A percentile compares a stretch with the other conserved stretches of the same genome.
Conservation (phyloP, 148 eudicot species). For the Rhododendron griersonianum region DNA sequence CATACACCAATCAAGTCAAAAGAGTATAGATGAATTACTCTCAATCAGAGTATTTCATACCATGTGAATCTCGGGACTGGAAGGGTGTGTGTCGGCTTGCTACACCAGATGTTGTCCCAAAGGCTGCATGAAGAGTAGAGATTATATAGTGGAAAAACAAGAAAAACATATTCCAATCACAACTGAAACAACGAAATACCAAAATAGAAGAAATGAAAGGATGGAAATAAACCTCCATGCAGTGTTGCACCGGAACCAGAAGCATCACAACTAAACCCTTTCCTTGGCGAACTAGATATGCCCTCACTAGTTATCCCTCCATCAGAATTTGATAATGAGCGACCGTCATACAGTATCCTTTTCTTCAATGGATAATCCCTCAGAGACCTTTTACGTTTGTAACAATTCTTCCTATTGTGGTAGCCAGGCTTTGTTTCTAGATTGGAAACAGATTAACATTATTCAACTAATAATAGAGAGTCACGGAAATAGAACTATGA, state of each 20-base stretch:
- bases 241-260: constrained; percentile 27
- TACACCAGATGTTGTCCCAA: constrained; percentile 37
- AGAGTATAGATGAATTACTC: constrained; percentile 28
- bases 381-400: constrained; percentile 64
- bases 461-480: not conserved
- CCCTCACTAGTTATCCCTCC: constrained; percentile 38
- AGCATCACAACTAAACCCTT: constrained; percentile 28
- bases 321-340: constrained; percentile 44
- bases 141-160: constrained; percentile 11
- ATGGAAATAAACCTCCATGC: constrained; percentile 46
- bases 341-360: constrained; percentile 51
- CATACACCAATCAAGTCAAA: constrained; percentile 23
- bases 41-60: constrained; percentile 39
- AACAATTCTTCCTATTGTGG: constrained; percentile 39
- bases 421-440: constrained; percentile 40
- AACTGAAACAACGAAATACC: not conserved
- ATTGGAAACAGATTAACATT: constrained; percentile 15
- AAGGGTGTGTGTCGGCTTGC: constrained; percentile 48
- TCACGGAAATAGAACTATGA: not conserved
- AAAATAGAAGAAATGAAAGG: not conserved
- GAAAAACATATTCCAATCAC: not conserved
- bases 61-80: constrained; percentile 57
- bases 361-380: constrained; percentile 88
- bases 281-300: constrained; percentile 35
- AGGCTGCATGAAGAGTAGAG: constrained; percentile 33